Percentiles rank a stretch among this genome's conserved stretches.
phyloP scores from a whole-genome alignment of 2,329 filamentous ascomycete genomes.

The Fusarium incarnatum region DNA sequence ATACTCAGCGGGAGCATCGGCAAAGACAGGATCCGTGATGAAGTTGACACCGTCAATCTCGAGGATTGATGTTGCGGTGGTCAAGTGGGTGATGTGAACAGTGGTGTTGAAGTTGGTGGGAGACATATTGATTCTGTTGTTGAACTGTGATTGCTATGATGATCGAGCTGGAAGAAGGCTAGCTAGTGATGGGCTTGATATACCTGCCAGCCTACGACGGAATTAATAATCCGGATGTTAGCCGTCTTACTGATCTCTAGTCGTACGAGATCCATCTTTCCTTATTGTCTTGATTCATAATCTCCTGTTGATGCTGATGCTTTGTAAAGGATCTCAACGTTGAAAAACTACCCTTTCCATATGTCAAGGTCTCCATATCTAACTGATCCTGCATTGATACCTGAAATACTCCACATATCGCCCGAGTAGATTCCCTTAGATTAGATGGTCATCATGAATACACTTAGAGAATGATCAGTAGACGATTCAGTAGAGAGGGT shows the following conservation, averaged over 20 bases:
- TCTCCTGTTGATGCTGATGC: background rate
- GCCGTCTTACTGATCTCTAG: background rate
- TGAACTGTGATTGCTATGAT: background rate
- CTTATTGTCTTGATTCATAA: background rate
- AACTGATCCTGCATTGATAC: background rate
- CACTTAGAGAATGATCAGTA: no score
- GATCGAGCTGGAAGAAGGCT: background rate
- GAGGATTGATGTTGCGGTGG: background rate
- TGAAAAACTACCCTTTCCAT: background rate
- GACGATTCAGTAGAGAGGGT: no score
- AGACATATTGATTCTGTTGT: background rate
- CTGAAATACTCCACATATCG: background rate
- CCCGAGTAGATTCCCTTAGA: background rate
- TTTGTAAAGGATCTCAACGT: background rate
- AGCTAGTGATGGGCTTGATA: background rate
- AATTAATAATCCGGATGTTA: background rate
- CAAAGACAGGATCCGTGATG: conserved; percentile 5
- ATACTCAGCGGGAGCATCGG: background rate
- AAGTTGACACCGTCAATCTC: conserved; percentile 2
- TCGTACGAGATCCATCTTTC: background rate
- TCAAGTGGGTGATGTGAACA: background rate
- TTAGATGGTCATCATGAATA: no score
- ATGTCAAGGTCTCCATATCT: background rate
- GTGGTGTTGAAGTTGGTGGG: background rate
- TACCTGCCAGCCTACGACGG: background rate